Conservation (phyloP, 164 flowering plant species). For the Aristolochia contorta region DNA sequence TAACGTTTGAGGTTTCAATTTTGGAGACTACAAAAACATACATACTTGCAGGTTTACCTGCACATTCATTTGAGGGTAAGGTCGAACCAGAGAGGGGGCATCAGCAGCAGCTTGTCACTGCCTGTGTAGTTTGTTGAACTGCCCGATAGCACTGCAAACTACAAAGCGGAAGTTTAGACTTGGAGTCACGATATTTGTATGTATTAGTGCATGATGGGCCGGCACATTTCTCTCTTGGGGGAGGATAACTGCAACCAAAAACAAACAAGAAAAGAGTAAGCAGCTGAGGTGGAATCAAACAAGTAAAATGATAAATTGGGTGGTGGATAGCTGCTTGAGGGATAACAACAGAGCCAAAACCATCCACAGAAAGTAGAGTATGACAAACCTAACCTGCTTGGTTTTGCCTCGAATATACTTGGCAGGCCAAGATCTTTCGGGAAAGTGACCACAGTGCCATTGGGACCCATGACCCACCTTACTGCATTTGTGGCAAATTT, state of each 20-base stretch:
- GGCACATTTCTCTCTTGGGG: constrained; percentile 71
- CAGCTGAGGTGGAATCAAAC: not conserved
- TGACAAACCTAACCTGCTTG: constrained; percentile 34
- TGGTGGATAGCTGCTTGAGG: not conserved
- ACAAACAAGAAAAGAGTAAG: not conserved
- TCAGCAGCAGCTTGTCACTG: constrained; percentile 28
- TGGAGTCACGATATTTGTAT: constrained; percentile 69
- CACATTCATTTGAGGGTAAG: not conserved
- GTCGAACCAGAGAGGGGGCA: too few species aligned
- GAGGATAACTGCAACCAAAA: constrained; percentile 47
- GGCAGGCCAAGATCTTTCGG: constrained; percentile 71
- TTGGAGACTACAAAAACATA: too few species aligned
- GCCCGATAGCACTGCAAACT: constrained; percentile 74
- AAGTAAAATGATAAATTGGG: too few species aligned
- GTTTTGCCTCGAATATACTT: constrained; percentile 51
- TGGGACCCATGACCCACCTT: constrained; percentile 62
- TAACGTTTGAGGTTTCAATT: too few species aligned
- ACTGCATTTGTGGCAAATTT: constrained; percentile 46
- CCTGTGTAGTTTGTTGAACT: constrained; percentile 24
- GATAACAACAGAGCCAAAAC: not conserved
- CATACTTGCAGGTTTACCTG: not conserved
- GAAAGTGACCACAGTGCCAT: constrained; percentile 69
- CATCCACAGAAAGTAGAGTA: not conserved
- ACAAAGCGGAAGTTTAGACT: constrained; percentile 66
- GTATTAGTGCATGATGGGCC: constrained; percentile 54